Evolutionary conservation across 257 asterid genomes (phyloP).

Genomic region (Scutellaria baicalensis): DNA sequence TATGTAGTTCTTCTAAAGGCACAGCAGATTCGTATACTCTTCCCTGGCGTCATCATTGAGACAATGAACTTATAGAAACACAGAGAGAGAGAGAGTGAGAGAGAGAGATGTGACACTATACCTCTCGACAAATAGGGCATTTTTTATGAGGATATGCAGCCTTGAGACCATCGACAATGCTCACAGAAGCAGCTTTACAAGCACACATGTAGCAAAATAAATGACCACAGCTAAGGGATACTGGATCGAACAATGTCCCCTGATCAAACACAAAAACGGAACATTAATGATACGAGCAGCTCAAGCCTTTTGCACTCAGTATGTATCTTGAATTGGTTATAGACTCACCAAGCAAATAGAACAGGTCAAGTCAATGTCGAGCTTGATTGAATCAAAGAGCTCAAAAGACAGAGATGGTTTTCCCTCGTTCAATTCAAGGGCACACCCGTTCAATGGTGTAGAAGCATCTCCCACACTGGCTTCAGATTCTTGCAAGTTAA

Average conservation of each 20-base stretch:
- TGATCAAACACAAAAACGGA: constrained; percentile 9
- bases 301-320: not conserved
- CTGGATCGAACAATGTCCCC: constrained; percentile 92
- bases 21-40: constrained; percentile 69
- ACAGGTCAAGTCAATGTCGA: constrained; percentile 83
- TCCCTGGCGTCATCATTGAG: constrained; percentile 30
- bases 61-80: not conserved
- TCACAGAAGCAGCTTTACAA: constrained; percentile 88
- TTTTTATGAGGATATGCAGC: constrained; percentile 43
- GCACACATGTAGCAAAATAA: constrained; percentile 86
- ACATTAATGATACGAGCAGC: not conserved
- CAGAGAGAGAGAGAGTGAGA: not conserved
- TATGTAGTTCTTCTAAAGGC: constrained; percentile 78
- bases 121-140: constrained; percentile 95
- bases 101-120: not conserved
- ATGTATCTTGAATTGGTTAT: not conserved
- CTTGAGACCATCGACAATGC: constrained; percentile 71
- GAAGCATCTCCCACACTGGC: constrained; percentile 25
- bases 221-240: constrained; percentile 83
- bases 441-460: constrained; percentile 50
- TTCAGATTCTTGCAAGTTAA: constrained; percentile 49
- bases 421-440: constrained; percentile 40
- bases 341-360: constrained; percentile 85
- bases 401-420: constrained; percentile 75
- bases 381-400: constrained; percentile 70